phyloP scores from a whole-genome alignment of 257 asterid species.

The Ligustrum vulgare region DNA sequence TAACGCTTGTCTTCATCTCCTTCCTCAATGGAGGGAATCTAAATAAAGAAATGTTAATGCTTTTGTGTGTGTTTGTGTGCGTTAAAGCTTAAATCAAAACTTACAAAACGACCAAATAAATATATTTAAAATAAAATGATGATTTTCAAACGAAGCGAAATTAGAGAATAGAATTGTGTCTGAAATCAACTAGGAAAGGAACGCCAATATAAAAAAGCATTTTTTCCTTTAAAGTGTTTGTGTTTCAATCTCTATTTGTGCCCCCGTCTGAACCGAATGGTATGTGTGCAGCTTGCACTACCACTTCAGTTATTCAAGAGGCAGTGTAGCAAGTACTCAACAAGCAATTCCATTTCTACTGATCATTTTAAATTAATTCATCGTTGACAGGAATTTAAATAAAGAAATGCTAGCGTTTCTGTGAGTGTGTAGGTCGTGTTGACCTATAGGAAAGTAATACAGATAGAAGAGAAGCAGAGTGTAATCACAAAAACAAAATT shows the following conservation, averaged over 20 bases:
- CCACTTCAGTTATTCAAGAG: constrained; percentile 28
- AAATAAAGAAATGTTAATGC: not conserved
- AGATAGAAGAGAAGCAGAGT: not conserved
- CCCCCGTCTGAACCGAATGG: constrained; percentile 29
- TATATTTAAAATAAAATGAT: not conserved
- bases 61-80: too few relatives aligned
- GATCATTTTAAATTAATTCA: not conserved
- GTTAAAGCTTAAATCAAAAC: not conserved
- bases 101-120: not conserved
- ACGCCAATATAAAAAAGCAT: not conserved
- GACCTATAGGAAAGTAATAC: not conserved
- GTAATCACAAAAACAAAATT: not conserved
- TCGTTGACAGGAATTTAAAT: not conserved
- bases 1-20: not conserved
- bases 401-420: not conserved
- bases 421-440: not conserved
- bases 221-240: not conserved
- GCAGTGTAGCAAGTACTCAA: constrained; percentile 3
- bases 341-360: not conserved
- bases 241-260: constrained; percentile 11
- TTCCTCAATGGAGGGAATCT: not conserved
- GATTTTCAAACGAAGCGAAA: not conserved
- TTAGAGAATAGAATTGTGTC: not conserved
- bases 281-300: constrained; percentile 18
- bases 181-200: constrained; percentile 2